Base-by-base conservation (phyloP, 1,284 basidiomycete genomes). In the Austroboletus olivaceoglutinosus region DNA sequence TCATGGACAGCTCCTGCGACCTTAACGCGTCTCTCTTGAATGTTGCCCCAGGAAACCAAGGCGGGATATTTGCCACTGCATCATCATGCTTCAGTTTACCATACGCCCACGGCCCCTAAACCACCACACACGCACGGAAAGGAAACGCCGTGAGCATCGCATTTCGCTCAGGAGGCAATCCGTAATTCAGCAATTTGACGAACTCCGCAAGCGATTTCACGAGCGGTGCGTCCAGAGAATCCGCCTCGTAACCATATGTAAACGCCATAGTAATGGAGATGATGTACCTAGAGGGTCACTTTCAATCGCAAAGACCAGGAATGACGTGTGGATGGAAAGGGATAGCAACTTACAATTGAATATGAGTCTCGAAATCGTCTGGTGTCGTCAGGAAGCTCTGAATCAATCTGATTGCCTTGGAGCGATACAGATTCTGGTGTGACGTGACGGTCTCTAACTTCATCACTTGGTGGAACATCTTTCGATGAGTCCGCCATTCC, bases 141-240 rank as follows among this genome's bases (percentile, higher is more conserved):
- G 68, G 68, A 47, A 66, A 69, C 7, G 61, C 59, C 2, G 63
- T 51, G 2, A 66, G 68, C 41, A 70, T 50, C n/a, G 63, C 65
- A 33, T 64, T 65, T 19, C 54, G 62, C 46, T 66, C 68, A 31
- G 65, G 64, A 8, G 54, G 47, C 16, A 66, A 19, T 3, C 62
- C 56, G 9, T 58, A 59, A 21, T 49, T 67, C 23, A 66, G 36
- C n/a, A 66, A 29, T 10, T 55, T 55, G 30, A 54, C 53, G 5
- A 64, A 48, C 19, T 68, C 65, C 2, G 52, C 30, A 5, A 66
- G 43, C 11, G 63, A 54, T 38, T 55, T 60, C 38, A 70, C 65
- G 16, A 69, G 49, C 2, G 63, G 65, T 12, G 53, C 61, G 12
- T 68, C 57, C 48, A 68, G 46, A 8, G 63, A 63, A 39, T 54